phyloP scores from a whole-genome alignment of 176 grass and related monocot species.

The Metroxylon sagu region DNA sequence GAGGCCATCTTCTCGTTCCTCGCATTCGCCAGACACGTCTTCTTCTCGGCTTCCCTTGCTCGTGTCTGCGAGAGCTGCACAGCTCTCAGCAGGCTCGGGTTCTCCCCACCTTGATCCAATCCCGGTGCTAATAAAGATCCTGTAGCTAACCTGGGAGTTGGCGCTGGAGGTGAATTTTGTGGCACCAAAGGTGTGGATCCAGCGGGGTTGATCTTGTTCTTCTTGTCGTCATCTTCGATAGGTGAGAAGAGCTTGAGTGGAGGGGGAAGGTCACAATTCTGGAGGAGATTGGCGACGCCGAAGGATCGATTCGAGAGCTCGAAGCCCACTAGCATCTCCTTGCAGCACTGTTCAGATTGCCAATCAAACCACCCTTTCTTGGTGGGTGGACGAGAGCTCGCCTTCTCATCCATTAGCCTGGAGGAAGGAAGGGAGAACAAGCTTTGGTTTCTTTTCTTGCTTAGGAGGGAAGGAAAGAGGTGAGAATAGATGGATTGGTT shows the following conservation, averaged over 20 bases:
- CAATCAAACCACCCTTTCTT: constrained; percentile 36
- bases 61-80: constrained; percentile 86
- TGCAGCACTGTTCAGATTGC: constrained; percentile 34
- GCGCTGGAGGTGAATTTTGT: constrained; percentile 15
- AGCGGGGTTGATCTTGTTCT: neutral
- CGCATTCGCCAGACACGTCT: constrained; percentile 31
- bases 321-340: constrained; percentile 46
- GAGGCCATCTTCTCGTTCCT: constrained; percentile 40
- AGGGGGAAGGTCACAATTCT: constrained; percentile 91
- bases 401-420: constrained; percentile 1
- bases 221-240: constrained; percentile 14
- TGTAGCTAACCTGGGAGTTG: neutral
- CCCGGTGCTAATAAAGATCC: neutral
- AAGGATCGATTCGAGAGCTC: constrained; percentile 19
- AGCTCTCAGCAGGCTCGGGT: constrained; percentile 42
- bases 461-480: neutral
- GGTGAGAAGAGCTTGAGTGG: constrained; percentile 77
- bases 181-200: neutral
- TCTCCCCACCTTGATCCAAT: constrained; percentile 3
- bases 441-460: neutral
- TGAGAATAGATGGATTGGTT: neutral
- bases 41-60: constrained; percentile 76
- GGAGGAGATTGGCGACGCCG: constrained; percentile 47
- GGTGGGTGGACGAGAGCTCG: constrained; percentile 2
- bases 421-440: too few species aligned